Base-by-base conservation (phyloP, 257 asterid species). In the Ilex aquifolium region DNA sequence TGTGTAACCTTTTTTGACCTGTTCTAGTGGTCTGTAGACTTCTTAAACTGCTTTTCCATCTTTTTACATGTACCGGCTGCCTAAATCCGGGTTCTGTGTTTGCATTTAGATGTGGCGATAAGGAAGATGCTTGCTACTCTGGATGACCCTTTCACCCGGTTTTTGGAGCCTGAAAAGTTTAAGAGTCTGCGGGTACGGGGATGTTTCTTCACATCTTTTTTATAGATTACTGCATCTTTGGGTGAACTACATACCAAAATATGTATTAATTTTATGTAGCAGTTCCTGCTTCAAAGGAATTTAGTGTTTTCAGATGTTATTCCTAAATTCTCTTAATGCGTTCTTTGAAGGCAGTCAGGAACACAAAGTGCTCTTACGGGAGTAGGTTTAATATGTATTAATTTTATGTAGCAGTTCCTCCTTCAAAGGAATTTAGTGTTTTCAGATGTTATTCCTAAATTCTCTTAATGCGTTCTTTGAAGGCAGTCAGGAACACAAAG, bases 401-500 rank as follows among this genome's bases (percentile, higher is more conserved):
- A 36, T 67, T 57, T 67, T 63, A 67, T 56, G 17, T 50, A 58
- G 27, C 46, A 27, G 57, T 62, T 42, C 58, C 52, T 17, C 50
- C 61, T 63, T 17, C 36, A 48, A 9, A n/a, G 50, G 48, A 53
- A 30, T 63, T 65, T 42, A 55, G 29, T 50, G 40, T 32, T 70
- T 70, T 70, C 57, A 58, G 44, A 56, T 46, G 55, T 61, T 69
- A 60, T 63, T 16, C 64, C 60, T 62, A 68, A 57, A 61, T 54
- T 76, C 44, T 67, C 49, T 71, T 68, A 61, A 64, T 74, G 70
- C 79, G 72, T 80, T 74, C 75, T 77, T 60, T 85, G 93, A 93
- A 90, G 99, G 85, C 96, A 93, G 99, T 87, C 95, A 15, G 99
- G 99, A 72, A 93, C 97, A 59, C 82, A 90, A 72, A 93, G 65